A percentile compares a stretch with the other conserved stretches of the same genome.
Evolutionary conservation across 768 basidiomycete species (phyloP).

Genomic region (Lactarius hatsudake): DNA sequence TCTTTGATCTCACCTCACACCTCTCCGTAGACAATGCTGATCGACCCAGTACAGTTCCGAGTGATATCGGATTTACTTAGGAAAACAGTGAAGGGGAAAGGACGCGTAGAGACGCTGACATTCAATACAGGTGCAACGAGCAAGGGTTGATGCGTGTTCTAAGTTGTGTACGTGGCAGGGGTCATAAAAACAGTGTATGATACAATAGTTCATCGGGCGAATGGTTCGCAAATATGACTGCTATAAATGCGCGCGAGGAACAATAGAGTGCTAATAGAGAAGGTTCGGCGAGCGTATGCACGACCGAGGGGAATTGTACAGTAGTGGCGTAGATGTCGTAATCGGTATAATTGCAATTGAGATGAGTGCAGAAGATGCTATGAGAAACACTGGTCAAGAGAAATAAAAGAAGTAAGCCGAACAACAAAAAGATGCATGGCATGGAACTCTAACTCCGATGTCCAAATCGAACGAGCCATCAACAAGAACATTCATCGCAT

Average conservation of each 20-base stretch:
- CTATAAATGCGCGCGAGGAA: slow-evolving; percentile 18
- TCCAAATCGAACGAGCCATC: neutral
- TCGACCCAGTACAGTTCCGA: slow-evolving; percentile 91
- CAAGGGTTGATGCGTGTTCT: slow-evolving; percentile 6
- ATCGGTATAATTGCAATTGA: slow-evolving; percentile 20
- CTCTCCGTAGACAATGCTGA: slow-evolving; percentile 69
- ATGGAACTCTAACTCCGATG: neutral
- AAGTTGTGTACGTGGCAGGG: slow-evolving; percentile 7
- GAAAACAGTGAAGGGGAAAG: slow-evolving; percentile 86
- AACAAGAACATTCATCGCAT: slow-evolving; percentile 4
- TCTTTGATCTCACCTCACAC: neutral
- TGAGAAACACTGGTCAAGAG: slow-evolving; percentile 2
- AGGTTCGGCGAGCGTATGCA: slow-evolving; percentile 18
- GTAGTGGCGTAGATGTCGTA: slow-evolving; percentile 19
- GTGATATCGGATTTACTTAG: slow-evolving; percentile 86
- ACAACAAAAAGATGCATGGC: neutral
- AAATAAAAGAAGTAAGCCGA: neutral
- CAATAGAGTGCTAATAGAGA: slow-evolving; percentile 20
- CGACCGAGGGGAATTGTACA: slow-evolving; percentile 12
- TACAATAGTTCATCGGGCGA: neutral
- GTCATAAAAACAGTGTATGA: slow-evolving; percentile 7
- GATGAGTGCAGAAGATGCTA: slow-evolving; percentile 17
- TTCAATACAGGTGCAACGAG: slow-evolving; percentile 54
- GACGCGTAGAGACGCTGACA: slow-evolving; percentile 79
- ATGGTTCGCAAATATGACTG: slow-evolving; percentile 12